Evolutionary conservation across 331 rosid species (phyloP).

Genomic region (Pyrus hybrid): DNA sequence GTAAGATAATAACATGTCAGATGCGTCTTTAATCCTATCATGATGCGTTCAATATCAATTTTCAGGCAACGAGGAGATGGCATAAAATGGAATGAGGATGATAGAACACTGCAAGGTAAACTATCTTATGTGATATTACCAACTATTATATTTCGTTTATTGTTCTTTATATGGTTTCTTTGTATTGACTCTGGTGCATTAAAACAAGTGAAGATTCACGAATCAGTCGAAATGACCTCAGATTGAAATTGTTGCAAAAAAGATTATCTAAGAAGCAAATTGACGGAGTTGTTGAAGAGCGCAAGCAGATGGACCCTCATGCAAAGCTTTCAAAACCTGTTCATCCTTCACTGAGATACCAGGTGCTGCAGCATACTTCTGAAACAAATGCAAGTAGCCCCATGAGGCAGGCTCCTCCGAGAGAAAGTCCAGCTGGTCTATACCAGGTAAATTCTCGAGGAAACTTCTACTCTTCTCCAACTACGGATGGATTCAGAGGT

Average conservation of each 20-base stretch:
- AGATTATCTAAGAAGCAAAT: constrained; percentile 24
- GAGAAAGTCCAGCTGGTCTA: constrained; percentile 27
- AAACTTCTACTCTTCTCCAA: constrained; percentile 15
- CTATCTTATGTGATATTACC: not conserved
- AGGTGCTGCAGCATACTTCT: constrained; percentile 16
- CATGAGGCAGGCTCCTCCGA: constrained; percentile 13
- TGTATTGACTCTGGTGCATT: constrained; percentile 12
- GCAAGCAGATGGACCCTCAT: constrained; percentile 13
- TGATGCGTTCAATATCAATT: constrained; percentile 6
- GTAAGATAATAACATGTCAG: not conserved
- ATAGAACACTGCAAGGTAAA: constrained; percentile 27
- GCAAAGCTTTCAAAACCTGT: constrained; percentile 14
- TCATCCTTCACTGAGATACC: constrained; percentile 21
- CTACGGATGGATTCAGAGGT: constrained; percentile 21
- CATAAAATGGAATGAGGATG: constrained; percentile 6
- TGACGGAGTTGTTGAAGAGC: constrained; percentile 18
- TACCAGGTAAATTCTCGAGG: constrained; percentile 20
- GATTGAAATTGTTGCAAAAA: constrained; percentile 43
- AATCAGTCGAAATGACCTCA: constrained; percentile 44
- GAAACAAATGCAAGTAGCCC: constrained; percentile 16
- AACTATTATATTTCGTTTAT: too few relatives aligned
- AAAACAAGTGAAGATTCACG: constrained; percentile 23
- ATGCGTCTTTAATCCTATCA: not conserved
- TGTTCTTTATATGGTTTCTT: not conserved
- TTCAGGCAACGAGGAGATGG: constrained; percentile 43